Evolutionary conservation across 129 eudicot genomes (phyloP).

Genomic region (Centaurea solstitialis): DNA sequence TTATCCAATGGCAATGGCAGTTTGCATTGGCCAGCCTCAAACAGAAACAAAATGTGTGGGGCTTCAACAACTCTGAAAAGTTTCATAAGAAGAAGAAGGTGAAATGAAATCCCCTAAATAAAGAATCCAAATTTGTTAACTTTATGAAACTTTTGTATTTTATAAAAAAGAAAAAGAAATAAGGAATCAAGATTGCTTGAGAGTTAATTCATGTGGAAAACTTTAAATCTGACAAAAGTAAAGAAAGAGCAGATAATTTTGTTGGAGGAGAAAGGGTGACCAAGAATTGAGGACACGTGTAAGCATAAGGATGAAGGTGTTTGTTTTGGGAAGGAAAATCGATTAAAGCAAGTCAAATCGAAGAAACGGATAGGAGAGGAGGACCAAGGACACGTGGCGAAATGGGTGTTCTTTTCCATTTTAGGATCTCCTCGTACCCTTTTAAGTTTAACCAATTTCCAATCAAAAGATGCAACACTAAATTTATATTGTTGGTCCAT

Average conservation of each 20-base stretch:
- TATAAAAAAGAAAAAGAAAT: not conserved
- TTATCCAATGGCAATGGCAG: conserved; percentile 41
- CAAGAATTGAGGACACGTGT: conserved; percentile 39
- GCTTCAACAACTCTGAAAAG: conserved; percentile 19
- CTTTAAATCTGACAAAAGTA: conserved; percentile 30
- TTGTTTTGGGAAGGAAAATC: conserved; percentile 25
- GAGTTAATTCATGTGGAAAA: conserved; percentile 14
- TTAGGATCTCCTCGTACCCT: too few species aligned
- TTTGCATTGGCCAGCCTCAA: conserved; percentile 42
- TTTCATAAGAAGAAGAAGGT: not conserved
- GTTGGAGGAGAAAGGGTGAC: conserved; percentile 15
- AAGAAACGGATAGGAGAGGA: conserved; percentile 18
- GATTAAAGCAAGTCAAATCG: conserved; percentile 17
- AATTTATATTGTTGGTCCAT: too few species aligned
- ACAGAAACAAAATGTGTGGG: conserved; percentile 6
- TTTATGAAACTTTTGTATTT: not conserved
- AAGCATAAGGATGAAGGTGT: conserved; percentile 22
- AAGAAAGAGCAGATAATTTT: conserved; percentile 19
- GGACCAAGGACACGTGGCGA: conserved; percentile 40
- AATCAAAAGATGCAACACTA: too few species aligned
- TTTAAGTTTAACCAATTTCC: too few species aligned
- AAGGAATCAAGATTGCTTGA: conserved; percentile 29
- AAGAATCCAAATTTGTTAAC: conserved; percentile 1
- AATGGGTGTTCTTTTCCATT: conserved; percentile 17
- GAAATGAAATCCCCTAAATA: not conserved